A percentile compares a stretch with the other conserved stretches of the same genome.
Evolutionary conservation across 164 flowering plant genomes (phyloP).

Genomic region (Stephania yunnanensis): DNA sequence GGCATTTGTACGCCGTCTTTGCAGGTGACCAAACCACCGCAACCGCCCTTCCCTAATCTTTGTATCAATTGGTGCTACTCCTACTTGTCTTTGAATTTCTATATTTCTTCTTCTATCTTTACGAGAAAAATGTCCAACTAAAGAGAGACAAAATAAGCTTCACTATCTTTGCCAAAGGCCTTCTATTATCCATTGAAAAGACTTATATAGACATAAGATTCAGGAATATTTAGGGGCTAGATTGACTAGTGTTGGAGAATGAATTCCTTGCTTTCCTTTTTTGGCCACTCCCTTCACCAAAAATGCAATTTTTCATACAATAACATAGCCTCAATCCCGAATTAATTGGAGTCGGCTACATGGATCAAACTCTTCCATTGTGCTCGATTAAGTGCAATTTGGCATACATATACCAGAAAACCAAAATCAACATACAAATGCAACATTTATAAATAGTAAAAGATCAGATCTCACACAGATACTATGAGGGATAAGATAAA

Average conservation of each 20-base stretch:
- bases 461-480: no score
- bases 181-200: background rate
- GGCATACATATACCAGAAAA: background rate
- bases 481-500: constrained; percentile 20
- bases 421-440: background rate
- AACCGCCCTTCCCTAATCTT: no score
- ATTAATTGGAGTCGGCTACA: no score
- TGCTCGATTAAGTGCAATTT: no score
- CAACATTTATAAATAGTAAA: background rate
- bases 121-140: background rate
- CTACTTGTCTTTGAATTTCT: no score
- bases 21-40: no score
- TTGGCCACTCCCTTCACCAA: background rate
- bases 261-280: background rate
- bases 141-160: background rate
- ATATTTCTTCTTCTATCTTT: no score
- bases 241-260: background rate
- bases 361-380: no score
- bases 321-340: no score
- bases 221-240: background rate
- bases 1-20: no score
- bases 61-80: no score
- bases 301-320: background rate
- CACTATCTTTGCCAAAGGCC: background rate
- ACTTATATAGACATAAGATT: background rate